A percentile compares a stretch with the other conserved stretches of the same genome.
Evolutionary conservation across 352 stramenopile species (phyloP).

Genomic region (Globisporangium alternatum): DNA sequence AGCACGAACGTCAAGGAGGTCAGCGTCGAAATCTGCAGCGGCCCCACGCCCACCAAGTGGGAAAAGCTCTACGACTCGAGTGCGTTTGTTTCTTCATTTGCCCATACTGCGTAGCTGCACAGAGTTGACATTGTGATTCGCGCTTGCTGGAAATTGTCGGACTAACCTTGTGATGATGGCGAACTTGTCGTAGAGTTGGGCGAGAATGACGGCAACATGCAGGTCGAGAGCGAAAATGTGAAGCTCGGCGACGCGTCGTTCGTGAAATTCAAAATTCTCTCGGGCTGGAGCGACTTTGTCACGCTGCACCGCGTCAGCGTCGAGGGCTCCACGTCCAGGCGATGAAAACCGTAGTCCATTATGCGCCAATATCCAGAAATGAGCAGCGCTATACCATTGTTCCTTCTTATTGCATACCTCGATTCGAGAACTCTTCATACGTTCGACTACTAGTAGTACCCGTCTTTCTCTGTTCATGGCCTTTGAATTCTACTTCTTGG

Average conservation of each 20-base stretch:
- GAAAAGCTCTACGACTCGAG: conserved; percentile 74
- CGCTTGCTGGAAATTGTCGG: neutral
- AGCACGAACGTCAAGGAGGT: conserved; percentile 75
- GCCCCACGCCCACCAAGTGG: conserved; percentile 73
- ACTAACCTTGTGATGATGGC: neutral
- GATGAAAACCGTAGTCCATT: conserved; percentile 13
- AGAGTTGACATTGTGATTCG: neutral
- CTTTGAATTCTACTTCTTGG: conserved; percentile 49
- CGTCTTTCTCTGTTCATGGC: neutral
- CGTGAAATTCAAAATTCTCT: conserved; percentile 83
- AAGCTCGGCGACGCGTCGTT: conserved; percentile 73
- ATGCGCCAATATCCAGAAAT: too few relatives aligned
- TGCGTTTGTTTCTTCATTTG: conserved; percentile 24
- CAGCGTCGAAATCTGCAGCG: conserved; percentile 61
- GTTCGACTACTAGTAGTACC: too few relatives aligned
- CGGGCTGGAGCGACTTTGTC: conserved; percentile 81
- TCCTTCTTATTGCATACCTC: neutral
- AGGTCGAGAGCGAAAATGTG: conserved; percentile 74
- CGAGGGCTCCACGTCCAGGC: conserved; percentile 61
- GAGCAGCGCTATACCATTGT: neutral
- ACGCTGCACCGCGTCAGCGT: conserved; percentile 74
- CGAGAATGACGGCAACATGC: conserved; percentile 80
- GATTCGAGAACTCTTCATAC: neutral
- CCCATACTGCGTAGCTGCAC: too few relatives aligned
- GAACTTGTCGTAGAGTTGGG: conserved; percentile 45